These are phyloP conservation scores for Boletus speciosus DNA, from an alignment of 768 basidiomycete genomes.

Conservation along the genomic window DNA sequence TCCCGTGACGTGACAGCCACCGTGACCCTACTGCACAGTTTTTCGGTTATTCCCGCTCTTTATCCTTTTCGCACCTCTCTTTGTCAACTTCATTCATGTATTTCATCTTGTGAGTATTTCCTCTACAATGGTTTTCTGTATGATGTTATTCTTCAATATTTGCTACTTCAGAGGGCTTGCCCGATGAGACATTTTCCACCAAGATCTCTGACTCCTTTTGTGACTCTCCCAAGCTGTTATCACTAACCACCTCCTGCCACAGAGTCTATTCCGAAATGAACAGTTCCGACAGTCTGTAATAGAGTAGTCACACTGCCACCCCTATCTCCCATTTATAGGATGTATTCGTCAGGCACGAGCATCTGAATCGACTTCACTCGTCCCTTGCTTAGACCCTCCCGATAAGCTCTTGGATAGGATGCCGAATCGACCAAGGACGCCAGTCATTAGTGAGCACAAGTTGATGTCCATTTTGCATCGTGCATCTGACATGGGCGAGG, in stretches of 20 bases:
- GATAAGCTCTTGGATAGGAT: constrained; percentile 8
- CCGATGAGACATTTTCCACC: constrained; percentile 67
- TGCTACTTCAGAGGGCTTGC: constrained; percentile 63
- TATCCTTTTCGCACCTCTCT: not conserved
- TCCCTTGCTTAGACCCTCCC: not conserved
- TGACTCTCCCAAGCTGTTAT: not conserved
- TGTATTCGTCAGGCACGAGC: not conserved
- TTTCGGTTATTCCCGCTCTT: constrained; percentile 30
- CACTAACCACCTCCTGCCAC: constrained; percentile 4
- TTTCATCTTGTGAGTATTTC: constrained; percentile 17
- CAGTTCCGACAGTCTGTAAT: too few species aligned
- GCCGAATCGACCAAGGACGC: constrained; percentile 34
- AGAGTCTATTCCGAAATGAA: too few species aligned
- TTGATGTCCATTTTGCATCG: not conserved
- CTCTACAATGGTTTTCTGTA: not conserved
- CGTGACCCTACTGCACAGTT: constrained; percentile 62
- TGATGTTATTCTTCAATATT: constrained; percentile 55
- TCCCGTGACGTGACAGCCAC: constrained; percentile 56
- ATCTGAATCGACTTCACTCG: not conserved
- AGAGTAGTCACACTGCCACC: too few species aligned
- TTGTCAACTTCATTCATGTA: not conserved
- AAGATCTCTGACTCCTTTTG: constrained; percentile 58
- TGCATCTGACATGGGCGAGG: constrained; percentile 1
- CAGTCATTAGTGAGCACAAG: constrained; percentile 61
- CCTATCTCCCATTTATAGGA: not conserved